A percentile compares a stretch with the other conserved stretches of the same genome.
Evolutionary conservation across 2,329 filamentous ascomycete genomes (phyloP).

Genomic region (Incumbomyces delicatus): DNA sequence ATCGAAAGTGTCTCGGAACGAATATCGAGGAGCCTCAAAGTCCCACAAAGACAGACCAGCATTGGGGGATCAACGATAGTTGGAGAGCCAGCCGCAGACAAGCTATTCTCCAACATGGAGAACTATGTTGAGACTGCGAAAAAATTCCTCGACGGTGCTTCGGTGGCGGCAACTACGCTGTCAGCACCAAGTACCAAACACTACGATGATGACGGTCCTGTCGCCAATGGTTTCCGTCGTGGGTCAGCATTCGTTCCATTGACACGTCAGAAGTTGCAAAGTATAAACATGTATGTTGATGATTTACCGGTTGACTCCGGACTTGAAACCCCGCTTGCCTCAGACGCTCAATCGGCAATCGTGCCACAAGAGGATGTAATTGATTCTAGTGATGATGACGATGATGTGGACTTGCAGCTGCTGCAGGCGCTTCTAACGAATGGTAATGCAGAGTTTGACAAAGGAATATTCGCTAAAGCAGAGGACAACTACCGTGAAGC

Average conservation of each 20-base stretch:
- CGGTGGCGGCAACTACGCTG: slow-evolving; percentile 17
- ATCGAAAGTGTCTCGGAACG: background rate
- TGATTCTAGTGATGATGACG: slow-evolving; percentile 7
- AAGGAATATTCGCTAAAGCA: slow-evolving; percentile 12
- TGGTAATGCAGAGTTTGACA: slow-evolving; percentile 15
- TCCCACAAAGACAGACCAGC: background rate
- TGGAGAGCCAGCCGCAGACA: background rate
- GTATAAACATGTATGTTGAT: slow-evolving; percentile 2
- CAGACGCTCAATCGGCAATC: slow-evolving; percentile 1
- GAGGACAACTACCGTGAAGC: slow-evolving; percentile 19
- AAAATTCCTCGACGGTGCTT: slow-evolving; percentile 16
- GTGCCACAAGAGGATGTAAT: background rate
- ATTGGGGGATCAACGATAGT: background rate
- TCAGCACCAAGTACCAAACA: slow-evolving; percentile 6
- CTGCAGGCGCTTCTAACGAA: slow-evolving; percentile 13
- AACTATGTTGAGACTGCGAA: slow-evolving; percentile 18
- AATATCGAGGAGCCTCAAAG: background rate
- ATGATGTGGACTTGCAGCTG: slow-evolving; percentile 14
- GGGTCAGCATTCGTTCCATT: slow-evolving; percentile 2
- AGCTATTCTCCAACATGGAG: slow-evolving; percentile 9
- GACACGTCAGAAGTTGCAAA: background rate
- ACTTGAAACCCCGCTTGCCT: slow-evolving; percentile 1
- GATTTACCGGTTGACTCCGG: background rate
- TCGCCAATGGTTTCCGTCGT: background rate
- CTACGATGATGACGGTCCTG: background rate